Conservation (phyloP, 352 stramenopile genomes). For the Hyaloperonospora arabidopsidis region DNA sequence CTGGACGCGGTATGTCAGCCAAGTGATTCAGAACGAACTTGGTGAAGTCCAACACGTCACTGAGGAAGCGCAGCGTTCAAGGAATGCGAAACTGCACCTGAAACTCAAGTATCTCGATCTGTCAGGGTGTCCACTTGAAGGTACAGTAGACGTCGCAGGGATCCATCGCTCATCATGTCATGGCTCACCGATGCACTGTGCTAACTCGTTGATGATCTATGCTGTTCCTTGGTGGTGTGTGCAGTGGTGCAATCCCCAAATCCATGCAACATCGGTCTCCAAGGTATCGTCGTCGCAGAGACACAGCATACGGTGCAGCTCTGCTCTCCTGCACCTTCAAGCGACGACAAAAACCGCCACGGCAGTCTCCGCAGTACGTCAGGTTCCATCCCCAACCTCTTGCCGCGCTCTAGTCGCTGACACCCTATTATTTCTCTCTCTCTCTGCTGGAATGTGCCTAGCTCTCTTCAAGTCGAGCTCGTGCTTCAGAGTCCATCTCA, state of each 20-base stretch:
- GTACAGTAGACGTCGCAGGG: slow-evolving; percentile 16
- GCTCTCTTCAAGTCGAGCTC: slow-evolving; percentile 43
- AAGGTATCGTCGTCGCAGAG: slow-evolving; percentile 59
- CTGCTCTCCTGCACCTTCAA: slow-evolving; percentile 27
- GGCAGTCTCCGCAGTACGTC: slow-evolving; percentile 51
- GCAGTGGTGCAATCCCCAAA: slow-evolving; percentile 52
- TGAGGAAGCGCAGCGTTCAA: slow-evolving; percentile 15
- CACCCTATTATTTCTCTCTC: neutral
- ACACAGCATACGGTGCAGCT: slow-evolving; percentile 54
- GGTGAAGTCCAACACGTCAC: slow-evolving; percentile 16
- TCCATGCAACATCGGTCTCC: slow-evolving; percentile 42
- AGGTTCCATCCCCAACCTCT: neutral
- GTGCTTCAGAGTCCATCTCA: slow-evolving; percentile 34
- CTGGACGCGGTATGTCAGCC: slow-evolving; percentile 51
- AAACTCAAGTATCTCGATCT: slow-evolving; percentile 62
- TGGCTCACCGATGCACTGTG: no score
- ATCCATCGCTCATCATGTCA: neutral
- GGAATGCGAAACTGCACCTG: slow-evolving; percentile 30
- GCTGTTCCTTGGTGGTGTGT: slow-evolving; percentile 1
- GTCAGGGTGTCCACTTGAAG: slow-evolving; percentile 60
- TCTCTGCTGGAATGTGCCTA: slow-evolving; percentile 9
- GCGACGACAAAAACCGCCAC: slow-evolving; percentile 1
- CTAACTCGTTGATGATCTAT: neutral
- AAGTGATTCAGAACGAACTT: slow-evolving; percentile 43
- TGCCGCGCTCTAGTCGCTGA: slow-evolving; percentile 2